Conservation (phyloP, 2,329 filamentous ascomycete genomes). For the Fusarium sp. region DNA sequence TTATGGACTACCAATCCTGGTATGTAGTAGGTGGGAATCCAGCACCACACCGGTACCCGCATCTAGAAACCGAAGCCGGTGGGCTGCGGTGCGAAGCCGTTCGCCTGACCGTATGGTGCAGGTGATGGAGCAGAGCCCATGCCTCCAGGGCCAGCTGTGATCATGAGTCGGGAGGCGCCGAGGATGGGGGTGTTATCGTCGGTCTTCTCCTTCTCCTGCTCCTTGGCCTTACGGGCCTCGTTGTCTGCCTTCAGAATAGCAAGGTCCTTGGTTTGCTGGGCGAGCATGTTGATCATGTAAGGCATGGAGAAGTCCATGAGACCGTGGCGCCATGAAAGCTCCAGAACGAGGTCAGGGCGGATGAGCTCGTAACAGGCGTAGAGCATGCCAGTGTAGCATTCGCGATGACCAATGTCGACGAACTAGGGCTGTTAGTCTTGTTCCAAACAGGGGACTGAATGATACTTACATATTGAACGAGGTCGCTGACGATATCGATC, state of each 20-base stretch:
- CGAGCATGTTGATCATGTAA: slow-evolving; percentile 99
- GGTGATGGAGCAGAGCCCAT: slow-evolving; percentile 65
- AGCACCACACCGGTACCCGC: slow-evolving; percentile 51
- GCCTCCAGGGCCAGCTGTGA: slow-evolving; percentile 86
- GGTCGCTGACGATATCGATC: slow-evolving; percentile 92
- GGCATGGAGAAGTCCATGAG: slow-evolving; percentile 99
- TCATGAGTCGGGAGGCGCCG: slow-evolving; percentile 90
- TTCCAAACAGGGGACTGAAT: not conserved
- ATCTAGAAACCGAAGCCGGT: slow-evolving; percentile 80
- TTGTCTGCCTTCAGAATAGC: slow-evolving; percentile 93
- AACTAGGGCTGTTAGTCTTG: slow-evolving; percentile 74
- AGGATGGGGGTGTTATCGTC: slow-evolving; percentile 96
- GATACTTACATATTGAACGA: slow-evolving; percentile 92
- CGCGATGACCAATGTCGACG: slow-evolving; percentile 97
- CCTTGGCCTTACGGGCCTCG: slow-evolving; percentile 88
- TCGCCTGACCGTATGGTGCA: slow-evolving; percentile 80
- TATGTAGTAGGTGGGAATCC: slow-evolving; percentile 34
- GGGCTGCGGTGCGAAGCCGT: slow-evolving; percentile 90
- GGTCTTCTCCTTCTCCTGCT: slow-evolving; percentile 81
- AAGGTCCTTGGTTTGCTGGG: slow-evolving; percentile 90
- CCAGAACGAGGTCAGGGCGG: slow-evolving; percentile 90
- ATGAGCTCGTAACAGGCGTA: slow-evolving; percentile 99
- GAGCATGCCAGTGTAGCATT: slow-evolving; percentile 99
- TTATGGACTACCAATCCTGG: slow-evolving; percentile 21
- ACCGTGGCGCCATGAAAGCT: slow-evolving; percentile 96